Conservation (phyloP, 768 basidiomycete species). For the Podaxis rugospora region DNA sequence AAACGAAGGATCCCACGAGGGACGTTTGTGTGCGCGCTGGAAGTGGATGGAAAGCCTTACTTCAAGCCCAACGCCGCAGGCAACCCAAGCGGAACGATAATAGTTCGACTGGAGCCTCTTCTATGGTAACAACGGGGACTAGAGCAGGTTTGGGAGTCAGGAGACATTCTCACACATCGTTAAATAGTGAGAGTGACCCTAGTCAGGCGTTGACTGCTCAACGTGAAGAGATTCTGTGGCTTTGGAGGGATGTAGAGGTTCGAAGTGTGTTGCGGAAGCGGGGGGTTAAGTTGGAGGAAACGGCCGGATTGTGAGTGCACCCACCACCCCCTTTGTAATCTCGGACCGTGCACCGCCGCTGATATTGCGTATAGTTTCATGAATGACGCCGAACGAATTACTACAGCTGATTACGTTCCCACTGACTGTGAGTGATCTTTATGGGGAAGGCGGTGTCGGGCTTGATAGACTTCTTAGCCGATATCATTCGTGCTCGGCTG, state of each 20-base stretch:
- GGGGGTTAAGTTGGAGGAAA: conserved; percentile 51
- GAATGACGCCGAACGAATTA: conserved; percentile 62
- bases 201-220: conserved; percentile 47
- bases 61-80: conserved; percentile 20
- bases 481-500: conserved; percentile 72
- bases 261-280: conserved; percentile 45
- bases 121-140: too few relatives aligned
- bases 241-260: conserved; percentile 60
- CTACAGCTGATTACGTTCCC: conserved; percentile 50
- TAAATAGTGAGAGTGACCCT: conserved; percentile 38
- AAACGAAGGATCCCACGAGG: conserved; percentile 25
- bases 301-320: conserved; percentile 61
- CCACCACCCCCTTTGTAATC: not conserved
- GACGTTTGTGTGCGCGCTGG: conserved; percentile 54
- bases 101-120: not conserved
- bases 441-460: not conserved
- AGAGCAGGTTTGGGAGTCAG: not conserved
- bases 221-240: conserved; percentile 51
- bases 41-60: conserved; percentile 51
- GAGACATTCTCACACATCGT: conserved; percentile 19
- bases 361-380: conserved; percentile 49
- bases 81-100: conserved; percentile 1
- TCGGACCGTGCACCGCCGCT: not conserved
- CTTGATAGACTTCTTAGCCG: conserved; percentile 31
- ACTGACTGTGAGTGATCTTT: conserved; percentile 48